Conservation (phyloP, 768 basidiomycete species). For the Mycena belliarum region DNA sequence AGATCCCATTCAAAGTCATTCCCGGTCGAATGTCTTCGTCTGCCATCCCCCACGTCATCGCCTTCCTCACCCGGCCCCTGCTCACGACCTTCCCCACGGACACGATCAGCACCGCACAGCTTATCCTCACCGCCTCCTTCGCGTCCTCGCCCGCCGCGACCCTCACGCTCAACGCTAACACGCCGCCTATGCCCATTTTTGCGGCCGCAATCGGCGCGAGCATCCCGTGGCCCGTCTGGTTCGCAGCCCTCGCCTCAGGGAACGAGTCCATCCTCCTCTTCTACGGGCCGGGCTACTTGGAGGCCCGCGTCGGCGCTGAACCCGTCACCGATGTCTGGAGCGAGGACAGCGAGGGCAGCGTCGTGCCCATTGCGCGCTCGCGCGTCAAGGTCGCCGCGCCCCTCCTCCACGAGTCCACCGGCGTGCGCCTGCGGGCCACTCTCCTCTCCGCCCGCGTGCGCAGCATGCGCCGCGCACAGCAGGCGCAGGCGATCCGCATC, state of each 20-base stretch:
- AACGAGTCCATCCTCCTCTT: constrained; percentile 3
- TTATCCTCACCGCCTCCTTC: constrained; percentile 16
- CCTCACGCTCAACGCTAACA: background rate
- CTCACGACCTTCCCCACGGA: background rate
- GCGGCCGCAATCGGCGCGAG: constrained; percentile 16
- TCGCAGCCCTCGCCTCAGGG: constrained; percentile 6
- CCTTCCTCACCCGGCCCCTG: constrained; percentile 20
- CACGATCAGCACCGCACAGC: constrained; percentile 7
- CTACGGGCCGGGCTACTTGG: constrained; percentile 17
- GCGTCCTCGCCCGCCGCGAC: background rate
- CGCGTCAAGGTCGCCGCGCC: background rate
- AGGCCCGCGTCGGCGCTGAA: constrained; percentile 3
- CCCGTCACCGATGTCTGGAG: constrained; percentile 4
- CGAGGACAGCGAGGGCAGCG: constrained; percentile 1
- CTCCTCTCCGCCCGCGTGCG: constrained; percentile 17
- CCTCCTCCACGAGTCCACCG: constrained; percentile 14
- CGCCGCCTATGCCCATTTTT: constrained; percentile 4
- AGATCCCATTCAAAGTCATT: background rate
- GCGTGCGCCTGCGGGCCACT: constrained; percentile 12
- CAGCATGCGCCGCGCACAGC: constrained; percentile 3
- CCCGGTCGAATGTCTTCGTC: constrained; percentile 18
- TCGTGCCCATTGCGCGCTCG: constrained; percentile 1
- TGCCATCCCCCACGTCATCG: constrained; percentile 18
- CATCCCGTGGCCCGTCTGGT: constrained; percentile 15
- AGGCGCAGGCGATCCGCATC: background rate